Percentiles rank a stretch among this genome's conserved stretches.
Evolutionary conservation across 1,284 basidiomycete genomes (phyloP).

Genomic region (Tilletia indica): DNA sequence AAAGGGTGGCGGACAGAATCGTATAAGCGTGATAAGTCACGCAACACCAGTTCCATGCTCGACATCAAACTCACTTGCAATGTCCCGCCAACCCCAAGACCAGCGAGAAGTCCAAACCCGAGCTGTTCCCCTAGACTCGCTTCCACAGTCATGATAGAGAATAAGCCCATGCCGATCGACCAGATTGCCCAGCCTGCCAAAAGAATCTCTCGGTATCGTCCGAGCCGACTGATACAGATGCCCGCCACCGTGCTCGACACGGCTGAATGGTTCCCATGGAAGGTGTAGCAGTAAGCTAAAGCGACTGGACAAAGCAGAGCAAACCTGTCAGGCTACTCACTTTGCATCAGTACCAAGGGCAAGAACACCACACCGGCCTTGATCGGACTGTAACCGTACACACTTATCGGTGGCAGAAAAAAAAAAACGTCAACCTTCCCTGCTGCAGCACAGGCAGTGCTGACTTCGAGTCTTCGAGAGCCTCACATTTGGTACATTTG

Average conservation of each 20-base stretch:
- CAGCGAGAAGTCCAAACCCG: constrained; percentile 69
- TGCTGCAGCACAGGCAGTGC: too few species aligned
- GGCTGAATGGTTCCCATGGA: constrained; percentile 21
- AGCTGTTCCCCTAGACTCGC: constrained; percentile 64
- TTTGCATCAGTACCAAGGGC: constrained; percentile 67
- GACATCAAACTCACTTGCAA: constrained; percentile 29
- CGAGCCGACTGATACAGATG: constrained; percentile 66
- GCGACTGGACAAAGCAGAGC: too few species aligned
- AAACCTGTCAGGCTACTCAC: constrained; percentile 33
- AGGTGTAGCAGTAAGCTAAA: too few species aligned
- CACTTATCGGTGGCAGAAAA: constrained; percentile 32
- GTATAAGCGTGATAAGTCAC: too few species aligned
- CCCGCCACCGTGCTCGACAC: constrained; percentile 59
- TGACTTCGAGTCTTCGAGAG: too few species aligned
- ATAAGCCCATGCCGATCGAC: constrained; percentile 61
- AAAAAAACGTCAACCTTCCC: too few species aligned
- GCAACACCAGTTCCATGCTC: too few species aligned
- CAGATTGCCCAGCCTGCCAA: constrained; percentile 64
- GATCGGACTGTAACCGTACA: constrained; percentile 66
- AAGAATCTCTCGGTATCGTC: constrained; percentile 68
- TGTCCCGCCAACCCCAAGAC: constrained; percentile 67
- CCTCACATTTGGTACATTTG: constrained; percentile 61
- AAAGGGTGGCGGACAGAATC: too few species aligned
- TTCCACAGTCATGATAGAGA: constrained; percentile 64
- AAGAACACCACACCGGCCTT: constrained; percentile 67